A percentile compares a stretch with the other conserved stretches of the same genome.
phyloP scores from a whole-genome alignment of 805 yeast species.

The Metschnikowia dekortorum region DNA sequence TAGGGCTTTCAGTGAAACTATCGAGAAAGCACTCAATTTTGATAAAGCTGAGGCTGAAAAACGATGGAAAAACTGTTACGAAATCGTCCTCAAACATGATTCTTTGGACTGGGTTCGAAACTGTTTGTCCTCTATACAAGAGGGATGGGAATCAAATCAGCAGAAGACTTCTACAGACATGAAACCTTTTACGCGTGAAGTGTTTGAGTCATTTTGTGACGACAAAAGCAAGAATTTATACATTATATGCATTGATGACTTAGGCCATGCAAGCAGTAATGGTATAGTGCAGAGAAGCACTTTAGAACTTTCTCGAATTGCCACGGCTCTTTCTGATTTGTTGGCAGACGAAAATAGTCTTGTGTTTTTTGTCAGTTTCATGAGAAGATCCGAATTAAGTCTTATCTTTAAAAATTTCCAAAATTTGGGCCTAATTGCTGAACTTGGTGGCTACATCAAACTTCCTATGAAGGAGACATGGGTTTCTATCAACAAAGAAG shows the following conservation, averaged over 20 bases:
- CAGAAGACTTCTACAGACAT: constrained; percentile 22
- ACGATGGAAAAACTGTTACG: constrained; percentile 60
- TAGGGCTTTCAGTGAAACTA: constrained; percentile 57
- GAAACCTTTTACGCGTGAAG: constrained; percentile 28
- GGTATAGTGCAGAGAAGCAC: constrained; percentile 9
- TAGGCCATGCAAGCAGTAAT: constrained; percentile 23
- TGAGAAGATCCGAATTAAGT: constrained; percentile 61
- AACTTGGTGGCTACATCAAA: constrained; percentile 79
- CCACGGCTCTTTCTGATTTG: constrained; percentile 56
- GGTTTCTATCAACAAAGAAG: constrained; percentile 56
- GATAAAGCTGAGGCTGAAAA: constrained; percentile 47
- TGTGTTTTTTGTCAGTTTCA: constrained; percentile 68
- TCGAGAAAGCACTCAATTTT: constrained; percentile 66
- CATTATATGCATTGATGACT: constrained; percentile 49
- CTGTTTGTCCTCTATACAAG: constrained; percentile 51
- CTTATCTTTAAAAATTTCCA: constrained; percentile 63
- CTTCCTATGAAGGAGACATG: constrained; percentile 49
- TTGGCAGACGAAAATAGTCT: constrained; percentile 53
- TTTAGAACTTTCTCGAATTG: constrained; percentile 40
- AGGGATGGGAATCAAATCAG: constrained; percentile 34
- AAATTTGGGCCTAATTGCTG: constrained; percentile 80
- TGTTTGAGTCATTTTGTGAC: constrained; percentile 31
- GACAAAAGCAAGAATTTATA: constrained; percentile 40
- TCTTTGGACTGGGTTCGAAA: constrained; percentile 68
- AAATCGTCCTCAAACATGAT: constrained; percentile 61